Evolutionary conservation across 2,329 filamentous ascomycete species (phyloP), one percentile per base, ranked within the genome.

Genomic region (Ophiostoma novo-ulmi): DNA sequence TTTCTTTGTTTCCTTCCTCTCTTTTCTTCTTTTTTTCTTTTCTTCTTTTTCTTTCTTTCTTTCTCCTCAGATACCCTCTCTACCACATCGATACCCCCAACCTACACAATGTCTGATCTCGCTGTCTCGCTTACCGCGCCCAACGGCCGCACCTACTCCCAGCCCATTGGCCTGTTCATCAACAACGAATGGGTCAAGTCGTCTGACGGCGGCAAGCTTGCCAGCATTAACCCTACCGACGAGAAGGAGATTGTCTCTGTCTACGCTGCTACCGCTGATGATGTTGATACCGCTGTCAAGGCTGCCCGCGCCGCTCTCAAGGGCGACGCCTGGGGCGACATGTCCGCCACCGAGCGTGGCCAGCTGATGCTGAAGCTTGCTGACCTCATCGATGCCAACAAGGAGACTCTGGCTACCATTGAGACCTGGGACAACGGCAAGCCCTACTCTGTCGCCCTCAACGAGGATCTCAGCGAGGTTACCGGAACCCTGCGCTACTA

Each of bases 401-500:
- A 75, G 26, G 74, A 77, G 38, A 75, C 73, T 2, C 76, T 83
- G 5, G 78, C 85, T 70, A 83, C 82, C 0, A 77, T 85, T 26
- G 81, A 96, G 80, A 91, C 92, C 0, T 94, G 91, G 91, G 92
- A 95, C 77, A 94, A 93, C 75, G 92, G 90, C 78, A 91, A 92
- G 77, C 88, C 90, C 1, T 72, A 72, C 70, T 11, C 38, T 1
- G 71, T 72, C 5, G 71, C 70, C 6, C 69, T 70, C 31, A 52
- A 68, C 65, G 70, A 71, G 39, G 73, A 74, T 58, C 13, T 73
- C 7, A 20, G 38, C 17, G 72, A 71, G 26, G 65, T 71, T 14
- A 75, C 79, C 5, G 75, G 75, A 70, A 79, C 87, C 17, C 80
- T 88, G 61, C 88, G 89, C 74, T 94, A 94, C 79, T 94, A 94